A percentile compares a stretch with the other conserved stretches of the same genome.
phyloP scores from a whole-genome alignment of 352 stramenopile genomes.

The Globisporangium okanoganense region DNA sequence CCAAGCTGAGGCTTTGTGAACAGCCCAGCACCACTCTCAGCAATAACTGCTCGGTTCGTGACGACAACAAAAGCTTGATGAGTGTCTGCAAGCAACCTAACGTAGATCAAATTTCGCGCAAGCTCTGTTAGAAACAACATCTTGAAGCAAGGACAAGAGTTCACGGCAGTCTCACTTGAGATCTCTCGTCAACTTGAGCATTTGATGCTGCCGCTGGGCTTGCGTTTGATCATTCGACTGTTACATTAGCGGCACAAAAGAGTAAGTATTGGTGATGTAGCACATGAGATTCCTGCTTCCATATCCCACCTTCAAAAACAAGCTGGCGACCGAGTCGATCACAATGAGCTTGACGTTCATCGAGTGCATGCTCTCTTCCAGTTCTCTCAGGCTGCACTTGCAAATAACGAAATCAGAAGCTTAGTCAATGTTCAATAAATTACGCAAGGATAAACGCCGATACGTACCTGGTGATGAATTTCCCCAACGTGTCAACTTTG shows the following conservation, averaged over 20 bases:
- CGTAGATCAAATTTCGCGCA: not conserved
- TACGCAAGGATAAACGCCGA: not conserved
- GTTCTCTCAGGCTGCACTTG: conserved; percentile 43
- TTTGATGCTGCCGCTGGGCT: conserved; percentile 41
- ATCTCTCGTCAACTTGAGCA: conserved; percentile 44
- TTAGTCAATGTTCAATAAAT: too few species aligned
- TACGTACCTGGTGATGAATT: conserved; percentile 39
- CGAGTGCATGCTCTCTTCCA: conserved; percentile 42
- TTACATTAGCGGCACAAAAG: not conserved
- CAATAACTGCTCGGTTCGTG: conserved; percentile 60
- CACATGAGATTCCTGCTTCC: not conserved
- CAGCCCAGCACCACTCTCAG: conserved; percentile 29
- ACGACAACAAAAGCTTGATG: conserved; percentile 61
- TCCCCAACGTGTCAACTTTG: conserved; percentile 31
- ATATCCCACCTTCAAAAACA: conserved; percentile 48
- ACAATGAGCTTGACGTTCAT: conserved; percentile 60
- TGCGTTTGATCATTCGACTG: conserved; percentile 35
- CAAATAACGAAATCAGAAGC: not conserved
- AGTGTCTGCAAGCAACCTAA: conserved; percentile 58
- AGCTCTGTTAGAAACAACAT: not conserved
- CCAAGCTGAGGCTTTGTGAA: conserved; percentile 65
- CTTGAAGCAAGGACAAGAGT: not conserved
- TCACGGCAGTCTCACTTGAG: conserved; percentile 34
- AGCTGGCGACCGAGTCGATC: conserved; percentile 64
- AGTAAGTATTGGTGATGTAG: not conserved